Base-by-base conservation (phyloP, 1,284 basidiomycete species). In the Trametes hirsuta region DNA sequence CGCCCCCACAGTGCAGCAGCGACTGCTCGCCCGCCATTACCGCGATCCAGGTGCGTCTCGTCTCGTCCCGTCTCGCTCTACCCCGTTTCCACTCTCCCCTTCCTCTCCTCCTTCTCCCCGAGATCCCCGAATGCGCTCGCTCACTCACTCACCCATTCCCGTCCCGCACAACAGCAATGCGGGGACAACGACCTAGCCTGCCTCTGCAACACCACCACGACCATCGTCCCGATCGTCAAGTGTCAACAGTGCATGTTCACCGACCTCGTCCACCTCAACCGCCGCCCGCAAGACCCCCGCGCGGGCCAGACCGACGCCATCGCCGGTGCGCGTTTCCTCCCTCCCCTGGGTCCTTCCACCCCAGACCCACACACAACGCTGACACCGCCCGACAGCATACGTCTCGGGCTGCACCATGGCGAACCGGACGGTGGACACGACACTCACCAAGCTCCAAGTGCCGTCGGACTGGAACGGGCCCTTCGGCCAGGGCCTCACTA, bases 201-300 rank as follows among this genome's bases (percentile, higher is more conserved):
- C 70, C 76, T 88, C 34, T 91, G 88, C 76, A 56, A 70, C 15
- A 66, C 59, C 1, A 81, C 80, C 1, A 75, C 61, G 1, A 81
- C 81, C 1, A 76, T 82, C 30, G 52, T 68, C 0, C 62, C 70
- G 0, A 72, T 91, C 55, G 72, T 75, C 1, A 52, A 63, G 22
- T 88, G 87, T 72, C 80, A 91, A 69, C 81, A 86, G 66, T 90
- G 89, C 76, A 81, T 86, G 78, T 85, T 87, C 69, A 71, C 72
- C 47, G 72, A 75, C 56, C 73, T 89, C 39, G 81, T 91, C 65
- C 66, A 69, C 6, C 73, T 72, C 37, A 86, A 88, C 70, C 70
- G 75, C 55, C 75, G 71, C 18, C 75, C 78, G 49, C 75, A 79
- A 24, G 84, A 87, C 69, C 72, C 75, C 34, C 76, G 77, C 18